Conservation (phyloP, 345 rosid species). For the Syzygium aqueum region DNA sequence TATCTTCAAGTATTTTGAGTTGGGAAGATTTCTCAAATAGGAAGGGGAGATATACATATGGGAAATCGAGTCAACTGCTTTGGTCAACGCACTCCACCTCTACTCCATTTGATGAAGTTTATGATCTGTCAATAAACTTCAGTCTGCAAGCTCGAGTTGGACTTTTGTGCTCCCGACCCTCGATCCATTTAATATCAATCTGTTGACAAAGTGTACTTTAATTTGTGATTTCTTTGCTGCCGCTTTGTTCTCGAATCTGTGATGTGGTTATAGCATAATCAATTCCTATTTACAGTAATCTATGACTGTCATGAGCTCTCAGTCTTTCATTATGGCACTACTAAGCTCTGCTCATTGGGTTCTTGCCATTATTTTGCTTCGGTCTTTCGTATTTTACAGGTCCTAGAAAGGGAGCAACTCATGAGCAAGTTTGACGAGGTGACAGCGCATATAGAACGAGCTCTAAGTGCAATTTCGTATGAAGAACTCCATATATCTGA, state of each 20-base stretch:
- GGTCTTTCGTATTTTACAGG: slow-evolving; percentile 30
- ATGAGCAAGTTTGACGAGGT: slow-evolving; percentile 60
- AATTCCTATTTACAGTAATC: background rate
- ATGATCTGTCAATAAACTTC: background rate
- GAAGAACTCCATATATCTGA: slow-evolving; percentile 84
- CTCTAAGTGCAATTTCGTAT: slow-evolving; percentile 55
- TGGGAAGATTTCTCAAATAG: background rate
- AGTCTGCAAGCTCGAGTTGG: background rate
- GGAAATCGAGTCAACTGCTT: background rate
- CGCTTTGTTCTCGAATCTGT: background rate
- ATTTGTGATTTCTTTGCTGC: background rate
- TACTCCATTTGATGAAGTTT: background rate
- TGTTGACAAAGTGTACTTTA: background rate
- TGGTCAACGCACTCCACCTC: background rate
- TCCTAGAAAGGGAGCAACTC: slow-evolving; percentile 69
- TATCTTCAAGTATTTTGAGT: background rate
- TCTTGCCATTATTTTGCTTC: background rate
- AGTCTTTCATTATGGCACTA: background rate
- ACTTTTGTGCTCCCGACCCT: background rate
- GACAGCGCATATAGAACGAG: slow-evolving; percentile 59
- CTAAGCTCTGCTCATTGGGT: background rate
- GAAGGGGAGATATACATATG: background rate
- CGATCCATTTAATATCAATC: background rate
- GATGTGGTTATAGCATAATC: background rate
- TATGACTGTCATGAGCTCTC: background rate